These are phyloP conservation scores for Orbilia oligospora DNA, from an alignment of 2,329 filamentous ascomycete genomes.

Conservation along the genomic window DNA sequence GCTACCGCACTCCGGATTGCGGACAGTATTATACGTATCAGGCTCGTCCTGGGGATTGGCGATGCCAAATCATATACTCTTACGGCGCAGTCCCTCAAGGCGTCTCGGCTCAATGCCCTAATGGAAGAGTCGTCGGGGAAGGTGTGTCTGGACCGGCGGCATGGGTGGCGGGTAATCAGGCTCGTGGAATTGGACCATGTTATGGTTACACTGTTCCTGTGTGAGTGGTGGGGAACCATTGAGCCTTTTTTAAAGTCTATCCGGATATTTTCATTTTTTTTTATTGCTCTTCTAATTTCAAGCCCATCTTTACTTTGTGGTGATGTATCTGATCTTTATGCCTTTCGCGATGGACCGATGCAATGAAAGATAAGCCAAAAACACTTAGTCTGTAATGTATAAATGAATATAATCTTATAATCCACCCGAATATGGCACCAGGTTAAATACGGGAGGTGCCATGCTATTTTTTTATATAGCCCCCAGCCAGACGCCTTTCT, in stretches of 20 bases:
- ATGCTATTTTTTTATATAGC: no score
- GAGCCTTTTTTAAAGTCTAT: not conserved
- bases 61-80: slow-evolving; percentile 26
- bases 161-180: not conserved
- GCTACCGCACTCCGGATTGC: slow-evolving; percentile 15
- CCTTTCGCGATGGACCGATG: no score
- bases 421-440: no score
- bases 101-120: slow-evolving; percentile 21
- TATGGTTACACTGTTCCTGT: slow-evolving; percentile 33
- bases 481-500: no score
- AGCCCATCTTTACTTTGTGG: no score
- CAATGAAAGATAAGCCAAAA: no score
- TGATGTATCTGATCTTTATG: no score
- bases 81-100: not conserved
- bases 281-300: not conserved
- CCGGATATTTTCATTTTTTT: not conserved
- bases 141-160: slow-evolving; percentile 15
- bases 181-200: slow-evolving; percentile 35
- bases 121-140: slow-evolving; percentile 28
- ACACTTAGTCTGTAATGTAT: no score
- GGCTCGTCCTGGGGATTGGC: not conserved
- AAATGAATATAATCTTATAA: no score
- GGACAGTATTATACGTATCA: slow-evolving; percentile 17
- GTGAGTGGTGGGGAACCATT: not conserved
- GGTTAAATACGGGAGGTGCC: no score